phyloP scores from a whole-genome alignment of 495 filamentous ascomycete species.

The Penicillium maclennaniae region DNA sequence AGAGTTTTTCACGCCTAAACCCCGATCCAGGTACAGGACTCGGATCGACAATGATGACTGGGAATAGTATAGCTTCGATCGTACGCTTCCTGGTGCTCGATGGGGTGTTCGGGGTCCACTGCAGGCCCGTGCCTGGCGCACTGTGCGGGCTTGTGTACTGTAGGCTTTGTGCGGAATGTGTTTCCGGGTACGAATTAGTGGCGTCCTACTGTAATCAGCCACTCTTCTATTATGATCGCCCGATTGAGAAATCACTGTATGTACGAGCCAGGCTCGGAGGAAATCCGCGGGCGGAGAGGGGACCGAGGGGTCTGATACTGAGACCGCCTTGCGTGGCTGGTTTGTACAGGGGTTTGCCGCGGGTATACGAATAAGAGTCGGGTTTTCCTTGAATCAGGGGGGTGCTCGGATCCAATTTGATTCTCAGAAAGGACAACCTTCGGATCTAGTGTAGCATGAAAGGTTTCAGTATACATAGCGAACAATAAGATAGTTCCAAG shows the following conservation, averaged over 20 bases:
- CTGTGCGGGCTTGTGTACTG: no score
- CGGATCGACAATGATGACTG: not conserved
- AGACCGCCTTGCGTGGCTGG: not conserved
- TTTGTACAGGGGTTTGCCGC: not conserved
- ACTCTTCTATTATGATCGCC: no score
- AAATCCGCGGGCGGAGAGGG: not conserved
- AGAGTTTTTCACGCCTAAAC: not conserved
- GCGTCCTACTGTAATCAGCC: no score
- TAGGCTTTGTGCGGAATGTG: slow-evolving; percentile 13
- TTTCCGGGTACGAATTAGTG: not conserved
- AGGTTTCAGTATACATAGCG: no score
- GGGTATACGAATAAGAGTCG: not conserved
- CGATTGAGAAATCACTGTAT: no score
- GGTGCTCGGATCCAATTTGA: no score
- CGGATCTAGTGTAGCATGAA: no score
- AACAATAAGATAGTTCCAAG: no score
- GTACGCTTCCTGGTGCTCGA: not conserved
- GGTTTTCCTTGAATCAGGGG: no score
- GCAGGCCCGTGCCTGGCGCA: not conserved
- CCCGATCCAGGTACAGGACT: not conserved
- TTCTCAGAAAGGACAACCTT: no score
- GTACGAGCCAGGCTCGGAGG: not conserved
- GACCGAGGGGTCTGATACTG: not conserved
- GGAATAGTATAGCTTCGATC: not conserved
- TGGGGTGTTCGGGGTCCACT: slow-evolving; percentile 5